Evolutionary conservation across 129 eudicot genomes (phyloP), one percentile per base, ranked within the genome.

Genomic region (Apium graveolens): DNA sequence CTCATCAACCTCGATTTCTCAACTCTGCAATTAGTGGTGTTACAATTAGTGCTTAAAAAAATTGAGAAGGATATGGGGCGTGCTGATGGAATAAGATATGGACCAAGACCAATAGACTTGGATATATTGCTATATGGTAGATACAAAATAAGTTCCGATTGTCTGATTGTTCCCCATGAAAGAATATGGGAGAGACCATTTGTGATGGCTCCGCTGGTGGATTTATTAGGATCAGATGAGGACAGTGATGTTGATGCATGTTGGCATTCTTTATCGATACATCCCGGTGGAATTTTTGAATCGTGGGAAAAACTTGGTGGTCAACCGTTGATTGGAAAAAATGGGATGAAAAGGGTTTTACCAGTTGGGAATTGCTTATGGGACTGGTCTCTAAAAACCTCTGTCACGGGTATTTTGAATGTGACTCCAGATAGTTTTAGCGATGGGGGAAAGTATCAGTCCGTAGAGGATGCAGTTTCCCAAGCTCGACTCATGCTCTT

Each of bases 401-500:
- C 88, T 1, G 85, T 91, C 14, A 91, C 91, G 98, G 98, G 96
- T 11, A 86, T 94, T 74, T 86, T 94, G 55, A 94, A 94, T 79
- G 66, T 87, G 78, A 94, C 97, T 73, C 98, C 97, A 0, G 97
- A 95, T 88, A 95, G 98, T 81, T 95, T 95, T 78, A 91, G 98
- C 38, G 98, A 95, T 74, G 97, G 98, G 27, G 98, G 97, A 24
- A 91, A 91, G 79, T 95, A 86, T 79, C 83, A 88, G 45, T 84
- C 89, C 7, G 80, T 88, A 17, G 89, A 87, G 46, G 77, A 88
- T 43, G 96, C 96, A 74, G 88, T 91, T 71, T 88, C 92, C 46
- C 93, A 81, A 79, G 97, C 87, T 66, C 84, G 73, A 29, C 76
- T 82, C 29, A 85, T 91, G 92, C 29, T 94, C 26, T 81, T 85